phyloP scores from a whole-genome alignment of 2,329 filamentous ascomycete species.

The Fusarium camptoceras region DNA sequence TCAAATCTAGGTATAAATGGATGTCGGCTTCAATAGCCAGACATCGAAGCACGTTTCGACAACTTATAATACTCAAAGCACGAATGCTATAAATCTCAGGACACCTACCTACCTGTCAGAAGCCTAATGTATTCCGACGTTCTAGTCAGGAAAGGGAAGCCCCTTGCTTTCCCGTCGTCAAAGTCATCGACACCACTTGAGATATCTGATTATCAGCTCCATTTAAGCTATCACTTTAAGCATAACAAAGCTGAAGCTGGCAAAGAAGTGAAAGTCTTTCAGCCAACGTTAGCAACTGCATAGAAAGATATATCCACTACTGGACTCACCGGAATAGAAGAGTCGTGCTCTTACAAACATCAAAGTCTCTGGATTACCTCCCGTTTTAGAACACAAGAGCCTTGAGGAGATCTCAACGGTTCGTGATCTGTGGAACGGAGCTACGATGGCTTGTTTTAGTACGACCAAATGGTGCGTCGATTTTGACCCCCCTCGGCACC shows the following conservation, averaged over 20 bases:
- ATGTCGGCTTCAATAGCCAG: neutral
- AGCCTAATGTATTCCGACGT: neutral
- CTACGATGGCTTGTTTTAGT: constrained; percentile 14
- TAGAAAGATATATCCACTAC: neutral
- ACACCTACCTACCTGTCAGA: neutral
- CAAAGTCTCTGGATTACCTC: neutral
- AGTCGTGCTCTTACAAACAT: neutral
- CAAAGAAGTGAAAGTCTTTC: neutral
- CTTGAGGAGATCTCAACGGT: constrained; percentile 3
- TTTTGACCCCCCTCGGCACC: constrained; percentile 34
- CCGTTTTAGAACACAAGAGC: neutral
- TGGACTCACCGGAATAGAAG: neutral
- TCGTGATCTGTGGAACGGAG: constrained; percentile 22
- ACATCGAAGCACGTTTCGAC: neutral
- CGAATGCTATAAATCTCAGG: neutral
- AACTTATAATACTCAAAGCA: neutral
- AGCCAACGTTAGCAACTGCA: neutral
- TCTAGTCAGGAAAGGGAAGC: constrained; percentile 10
- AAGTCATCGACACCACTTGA: constrained; percentile 1
- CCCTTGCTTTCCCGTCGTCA: neutral
- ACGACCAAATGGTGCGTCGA: constrained; percentile 36
- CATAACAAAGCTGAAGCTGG: neutral
- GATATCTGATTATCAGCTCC: neutral
- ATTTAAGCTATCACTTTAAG: neutral
- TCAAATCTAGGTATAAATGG: neutral